These are phyloP conservation scores for Eimeria falciformis DNA, from an alignment of 169 alveolate species.

Conservation along the genomic window DNA sequence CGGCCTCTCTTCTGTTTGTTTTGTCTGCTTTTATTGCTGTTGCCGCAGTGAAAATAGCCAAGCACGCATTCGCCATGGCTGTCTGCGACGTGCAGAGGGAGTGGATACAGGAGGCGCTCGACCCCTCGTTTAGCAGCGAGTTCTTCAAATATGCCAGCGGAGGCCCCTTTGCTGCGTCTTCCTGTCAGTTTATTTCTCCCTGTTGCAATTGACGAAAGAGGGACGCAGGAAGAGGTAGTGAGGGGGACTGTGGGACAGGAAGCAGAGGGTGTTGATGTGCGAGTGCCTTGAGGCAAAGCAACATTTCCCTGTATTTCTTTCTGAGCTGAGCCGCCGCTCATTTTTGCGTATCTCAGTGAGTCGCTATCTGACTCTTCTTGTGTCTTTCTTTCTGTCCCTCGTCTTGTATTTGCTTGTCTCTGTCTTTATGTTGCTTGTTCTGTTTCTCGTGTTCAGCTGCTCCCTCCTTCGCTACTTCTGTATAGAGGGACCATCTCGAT, in stretches of 20 bases:
- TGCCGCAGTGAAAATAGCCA: constrained; percentile 1
- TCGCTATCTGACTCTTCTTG: too few species aligned
- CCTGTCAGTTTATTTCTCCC: neutral
- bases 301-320: neutral
- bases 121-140: constrained; percentile 7
- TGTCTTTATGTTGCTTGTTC: too few species aligned
- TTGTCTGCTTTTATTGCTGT: neutral
- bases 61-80: constrained; percentile 36
- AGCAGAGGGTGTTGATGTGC: neutral
- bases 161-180: constrained; percentile 5
- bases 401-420: neutral
- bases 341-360: too few species aligned
- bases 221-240: too few species aligned
- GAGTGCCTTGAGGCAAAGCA: neutral
- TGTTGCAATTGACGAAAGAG: neutral
- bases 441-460: neutral
- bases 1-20: too few species aligned
- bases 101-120: constrained; percentile 13
- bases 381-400: too few species aligned
- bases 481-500: neutral
- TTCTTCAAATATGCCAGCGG: neutral
- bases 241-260: neutral
- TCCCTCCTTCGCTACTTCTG: constrained; percentile 25
- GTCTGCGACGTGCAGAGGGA: constrained; percentile 12
- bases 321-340: too few species aligned